Evolutionary conservation across 257 asterid species (phyloP).

Genomic region (Thymus mandschuricus): DNA sequence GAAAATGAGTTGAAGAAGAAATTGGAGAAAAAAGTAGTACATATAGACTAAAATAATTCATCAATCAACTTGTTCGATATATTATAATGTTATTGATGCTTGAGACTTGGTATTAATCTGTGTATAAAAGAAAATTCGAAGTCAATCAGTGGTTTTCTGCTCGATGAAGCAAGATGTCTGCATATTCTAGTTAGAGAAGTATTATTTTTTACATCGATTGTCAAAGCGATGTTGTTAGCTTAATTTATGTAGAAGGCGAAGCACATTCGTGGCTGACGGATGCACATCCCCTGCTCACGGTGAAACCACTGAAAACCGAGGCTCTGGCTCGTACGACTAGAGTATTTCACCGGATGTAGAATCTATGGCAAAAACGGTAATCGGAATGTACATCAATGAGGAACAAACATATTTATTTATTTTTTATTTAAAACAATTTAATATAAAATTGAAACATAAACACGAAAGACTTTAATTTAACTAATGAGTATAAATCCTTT

Average conservation of each 20-base stretch:
- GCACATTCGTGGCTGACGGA: slow-evolving; percentile 43
- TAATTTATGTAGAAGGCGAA: slow-evolving; percentile 50
- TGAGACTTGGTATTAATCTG: too few species aligned
- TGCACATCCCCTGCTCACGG: slow-evolving; percentile 57
- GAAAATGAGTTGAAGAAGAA: neutral
- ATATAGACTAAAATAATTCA: neutral
- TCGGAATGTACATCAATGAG: too few species aligned
- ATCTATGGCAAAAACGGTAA: slow-evolving; percentile 49
- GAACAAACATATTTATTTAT: too few species aligned
- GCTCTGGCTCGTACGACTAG: slow-evolving; percentile 57
- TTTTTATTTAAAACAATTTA: too few species aligned
- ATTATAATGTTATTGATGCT: neutral
- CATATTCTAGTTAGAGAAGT: neutral
- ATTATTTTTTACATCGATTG: neutral
- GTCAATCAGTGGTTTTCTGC: too few species aligned
- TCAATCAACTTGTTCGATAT: neutral
- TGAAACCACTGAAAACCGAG: slow-evolving; percentile 51
- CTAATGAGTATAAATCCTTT: too few species aligned
- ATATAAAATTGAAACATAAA: too few species aligned
- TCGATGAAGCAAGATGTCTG: neutral
- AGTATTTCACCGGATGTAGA: slow-evolving; percentile 48
- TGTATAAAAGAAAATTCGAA: too few species aligned
- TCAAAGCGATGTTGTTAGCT: neutral
- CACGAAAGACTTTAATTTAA: too few species aligned
- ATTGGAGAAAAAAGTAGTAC: neutral